Evolutionary conservation across 1,284 basidiomycete genomes (phyloP).

Genomic region (Golubevia sp.): DNA sequence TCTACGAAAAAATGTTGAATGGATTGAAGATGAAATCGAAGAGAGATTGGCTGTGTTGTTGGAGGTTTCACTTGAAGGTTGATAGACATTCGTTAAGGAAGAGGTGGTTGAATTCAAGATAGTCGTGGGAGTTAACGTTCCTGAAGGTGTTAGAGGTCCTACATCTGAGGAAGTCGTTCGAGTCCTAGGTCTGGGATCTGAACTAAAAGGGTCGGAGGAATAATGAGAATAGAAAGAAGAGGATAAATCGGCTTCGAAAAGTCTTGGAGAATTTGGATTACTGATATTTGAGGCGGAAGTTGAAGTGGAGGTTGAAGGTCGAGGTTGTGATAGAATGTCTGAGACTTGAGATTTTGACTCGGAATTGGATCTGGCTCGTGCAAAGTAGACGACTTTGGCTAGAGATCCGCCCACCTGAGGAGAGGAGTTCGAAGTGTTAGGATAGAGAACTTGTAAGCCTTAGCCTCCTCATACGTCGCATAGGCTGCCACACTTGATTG

Average conservation of each 20-base stretch:
- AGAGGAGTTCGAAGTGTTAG: constrained; percentile 7
- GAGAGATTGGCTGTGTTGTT: neutral
- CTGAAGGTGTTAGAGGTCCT: constrained; percentile 13
- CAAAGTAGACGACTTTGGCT: constrained; percentile 96
- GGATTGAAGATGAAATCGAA: constrained; percentile 27
- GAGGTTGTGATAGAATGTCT: too few relatives aligned
- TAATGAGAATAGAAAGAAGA: neutral
- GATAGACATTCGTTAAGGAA: neutral
- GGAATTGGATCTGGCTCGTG: too few relatives aligned
- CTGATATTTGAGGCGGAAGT: too few relatives aligned
- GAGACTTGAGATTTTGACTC: too few relatives aligned
- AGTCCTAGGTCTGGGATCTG: neutral
- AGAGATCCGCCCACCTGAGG: constrained; percentile 89
- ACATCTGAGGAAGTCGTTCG: neutral
- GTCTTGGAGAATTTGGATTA: neutral
- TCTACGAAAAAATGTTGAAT: constrained; percentile 37
- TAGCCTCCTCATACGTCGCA: too few relatives aligned
- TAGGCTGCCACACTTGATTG: too few relatives aligned
- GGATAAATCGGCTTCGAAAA: neutral
- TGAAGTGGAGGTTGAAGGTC: too few relatives aligned
- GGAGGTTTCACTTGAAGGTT: neutral
- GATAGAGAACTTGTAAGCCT: too few relatives aligned
- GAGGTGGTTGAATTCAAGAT: constrained; percentile 22
- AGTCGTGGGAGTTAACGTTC: constrained; percentile 44
- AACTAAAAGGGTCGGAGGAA: neutral